Evolutionary conservation across 139 green algal genomes (phyloP), one percentile per base, ranked within the genome.

Genomic region (Haematococcus sp.): DNA sequence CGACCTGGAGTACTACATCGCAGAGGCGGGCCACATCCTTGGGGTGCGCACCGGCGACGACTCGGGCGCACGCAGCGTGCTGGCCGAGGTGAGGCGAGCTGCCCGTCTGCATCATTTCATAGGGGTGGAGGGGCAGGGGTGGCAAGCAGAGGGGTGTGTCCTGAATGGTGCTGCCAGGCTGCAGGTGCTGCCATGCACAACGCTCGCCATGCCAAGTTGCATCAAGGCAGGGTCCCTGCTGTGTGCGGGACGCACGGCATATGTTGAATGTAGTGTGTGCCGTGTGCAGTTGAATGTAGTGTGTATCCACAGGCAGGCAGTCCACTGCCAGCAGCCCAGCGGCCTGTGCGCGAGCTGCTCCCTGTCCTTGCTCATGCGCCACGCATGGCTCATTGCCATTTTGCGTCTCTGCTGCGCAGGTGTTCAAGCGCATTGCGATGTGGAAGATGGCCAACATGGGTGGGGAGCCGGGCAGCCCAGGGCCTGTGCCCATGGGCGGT

Each of bases 1-100:
- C 43, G 90, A 94, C 81, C 72, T 96, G 61, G 84, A 93, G 66
- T 91, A 85, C 79, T 96, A 88, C 80, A 73, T 95, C 46, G 70
- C 58, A 19, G 90, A 94, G 70, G 81, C 81, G 33, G 84, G 76
- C 27, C 73, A 81, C 40, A 88, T 95, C 67, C 76, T 94, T 63
- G 90, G 87, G 4, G 70, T 94, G 49, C 60, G 70, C 15, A 40
- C 71, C 64, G 63, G 51, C 34, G 73, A 77, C 2, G 63, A 77
- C n/a, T 56, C 70, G 11, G 75, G 70, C 34, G 75, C 73, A 22
- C 80, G 80, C 59, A 65, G 77, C 28, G 28, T 73, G 13, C 7
- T 63, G 52, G 20, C 13, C 30, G 68, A 70, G 40, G 32, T 63
- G 30, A 34, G 65, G 33, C 32, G 4, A 44, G 23, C 5, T 67